Conservation (phyloP, 306 rosid genomes). For the Malus sieversii region DNA sequence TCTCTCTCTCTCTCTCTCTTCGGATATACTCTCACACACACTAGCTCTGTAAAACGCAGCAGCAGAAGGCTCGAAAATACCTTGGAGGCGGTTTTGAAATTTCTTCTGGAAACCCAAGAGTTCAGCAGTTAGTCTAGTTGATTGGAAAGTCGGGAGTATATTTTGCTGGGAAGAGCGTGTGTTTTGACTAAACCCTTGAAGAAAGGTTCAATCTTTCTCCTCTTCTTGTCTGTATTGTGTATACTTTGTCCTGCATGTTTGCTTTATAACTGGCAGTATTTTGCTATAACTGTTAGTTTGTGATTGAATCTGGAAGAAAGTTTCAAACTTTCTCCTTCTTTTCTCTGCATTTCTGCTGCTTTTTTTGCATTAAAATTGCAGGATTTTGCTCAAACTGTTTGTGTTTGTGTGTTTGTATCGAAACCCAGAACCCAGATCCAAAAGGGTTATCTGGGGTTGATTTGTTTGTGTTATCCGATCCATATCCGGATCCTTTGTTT, state of each 20-base stretch:
- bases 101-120: neutral
- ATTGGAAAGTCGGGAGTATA: neutral
- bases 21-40: neutral
- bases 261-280: neutral
- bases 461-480: neutral
- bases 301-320: neutral
- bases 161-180: neutral
- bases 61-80: neutral
- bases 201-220: neutral
- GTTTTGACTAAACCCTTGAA: conserved; percentile 1
- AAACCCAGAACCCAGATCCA: neutral
- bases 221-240: neutral
- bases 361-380: neutral
- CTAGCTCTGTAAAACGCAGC: neutral
- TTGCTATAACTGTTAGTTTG: neutral
- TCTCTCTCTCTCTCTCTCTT: too few relatives aligned
- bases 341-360: neutral
- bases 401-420: neutral
- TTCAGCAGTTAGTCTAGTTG: neutral
- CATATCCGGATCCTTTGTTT: neutral
- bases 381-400: neutral
- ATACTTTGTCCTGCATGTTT: neutral
- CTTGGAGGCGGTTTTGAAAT: neutral
- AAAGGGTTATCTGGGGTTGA: neutral
- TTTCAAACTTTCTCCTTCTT: neutral